Base-by-base conservation (phyloP, 1,284 basidiomycete species). In the Schizopora paradoxa region DNA sequence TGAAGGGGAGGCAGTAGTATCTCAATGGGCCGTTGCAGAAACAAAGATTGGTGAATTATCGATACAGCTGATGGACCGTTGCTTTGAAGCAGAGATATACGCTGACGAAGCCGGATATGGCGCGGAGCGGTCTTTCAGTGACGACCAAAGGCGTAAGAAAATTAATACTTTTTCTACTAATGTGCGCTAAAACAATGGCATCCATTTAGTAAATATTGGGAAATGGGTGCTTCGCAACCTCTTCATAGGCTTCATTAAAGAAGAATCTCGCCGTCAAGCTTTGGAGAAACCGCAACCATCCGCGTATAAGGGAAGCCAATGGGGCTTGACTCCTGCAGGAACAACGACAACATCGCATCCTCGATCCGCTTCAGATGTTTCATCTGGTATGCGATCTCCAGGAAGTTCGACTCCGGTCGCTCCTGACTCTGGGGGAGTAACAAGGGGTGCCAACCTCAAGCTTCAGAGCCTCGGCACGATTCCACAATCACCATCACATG, bases 11-110 rank as follows among this genome's bases (percentile, higher is more conserved):
- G 91, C 88, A 0, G 81, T 88, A 23, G 82, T 91, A 4, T 69
- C 82, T 14, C 71, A 82, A 4, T 99, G 96, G 96, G 87, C 87
- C 41, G 78, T 76, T 14, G 83, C 90, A 19, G 95, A 98, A 62
- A 95, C 92, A 4, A 86, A 89, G 63, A 83, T 85, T 14, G 95
- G 95, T 2, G 78, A 90, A 26, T 70, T 99, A 49, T 86, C 85
- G 0, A 81, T 99, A 3, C 91, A 97, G 66, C 61, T 99, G 33
- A 88, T 81, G 46, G 91, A 96, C 56, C 69, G 77, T 38, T 91
- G 86, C 54, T 98, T 97, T 62, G 93, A 97, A 51, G 90, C 91
- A 7, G 96, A 99, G 66, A 82, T 95, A 3, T 98, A 96, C 61
- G 82, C 87, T 3, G 94, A 98, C 61, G 95, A 99, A 64, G 80